Base-by-base conservation (phyloP, 208 protist species). In the Crithidia brevicula region DNA sequence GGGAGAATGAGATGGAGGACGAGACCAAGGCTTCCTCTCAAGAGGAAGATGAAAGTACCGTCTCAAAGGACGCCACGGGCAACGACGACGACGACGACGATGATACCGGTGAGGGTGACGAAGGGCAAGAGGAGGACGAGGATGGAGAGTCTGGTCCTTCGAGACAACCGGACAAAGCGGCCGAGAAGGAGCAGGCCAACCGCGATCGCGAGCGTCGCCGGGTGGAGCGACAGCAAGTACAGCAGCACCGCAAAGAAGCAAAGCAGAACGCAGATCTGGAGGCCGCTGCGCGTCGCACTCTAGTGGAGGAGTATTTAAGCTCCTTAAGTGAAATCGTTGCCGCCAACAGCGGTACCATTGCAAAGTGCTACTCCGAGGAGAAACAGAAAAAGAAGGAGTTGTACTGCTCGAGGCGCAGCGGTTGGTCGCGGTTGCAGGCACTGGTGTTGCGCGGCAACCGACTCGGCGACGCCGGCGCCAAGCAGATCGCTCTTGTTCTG, bases 361-460 rank as follows among this genome's bases (percentile, higher is more conserved):
- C 42, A 25, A 36, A 45, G 25, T n/a, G 51, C n/a, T 46, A 47
- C 22, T 13, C 50, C 30, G 28, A 34, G 33, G 89, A 94, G 64
- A 75, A 81, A 51, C 78, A 79, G 33, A 36, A 72, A 18, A 56
- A 30, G n/a, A 82, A 84, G 25, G 83, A 85, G 43, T 69, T 67
- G 42, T 88, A 83, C 56, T 91, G 88, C 63, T 54, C 73, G 28
- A 80, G 85, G 13, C 84, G 86, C 16, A 92, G 85, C 58, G 91
- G 91, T 8, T 96, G 91, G 91, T 92, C 86, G 20, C 88, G 72
- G 38, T 40, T 96, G 25, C 72, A 89, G 51, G 63, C 66, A 27
- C 56, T 96, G n/a, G 33, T 74, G 11, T 53, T 96, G 68, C 79
- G 84, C 20, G 85, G 85, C 13, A 96, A 94, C 66, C 67, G 59